Evolutionary conservation across 371 early-diverging fungal species (phyloP), one percentile per base, ranked within the genome.

Genomic region (Nematocida ausubeli): DNA sequence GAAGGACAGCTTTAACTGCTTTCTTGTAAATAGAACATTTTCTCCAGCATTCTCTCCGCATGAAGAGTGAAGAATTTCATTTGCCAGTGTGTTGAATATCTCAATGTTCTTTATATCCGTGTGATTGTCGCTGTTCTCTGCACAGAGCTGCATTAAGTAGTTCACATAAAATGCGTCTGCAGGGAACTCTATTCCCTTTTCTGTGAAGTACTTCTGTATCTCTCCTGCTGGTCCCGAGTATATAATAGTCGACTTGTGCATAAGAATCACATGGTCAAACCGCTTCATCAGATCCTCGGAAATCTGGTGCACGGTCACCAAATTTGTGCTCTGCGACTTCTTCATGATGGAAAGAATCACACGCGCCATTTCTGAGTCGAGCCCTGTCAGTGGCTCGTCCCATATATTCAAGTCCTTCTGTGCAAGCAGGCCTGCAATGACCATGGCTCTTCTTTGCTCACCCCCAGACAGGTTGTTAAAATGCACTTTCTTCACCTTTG

Each of bases 331-430:
- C 22, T 39, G 3, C 5, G 44, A 24, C 19, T 60, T 28, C 65
- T 49, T 44, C 30, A 72, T 72, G 9, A 7, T 30, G 22, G 63
- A 47, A 42, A 72, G 16, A 47, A 34, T 3, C 4, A 30, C 7
- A 14, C 34, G 3, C 12, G 73, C 58, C 7, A 50, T 2, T 49
- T 72, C 65, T 0, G 60, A 58, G 73, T 49, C 58, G 16, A 58
- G 58, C 26, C 73, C 62, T 0, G 51, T 35, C 4, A 72, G 49
- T 2, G 65, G 73, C 70, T 72, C 73, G 24, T 72, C 62, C 73
- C 73, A 72, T 9, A 72, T 64, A 26, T 56, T 60, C 4, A 72
- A 26, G 3, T 58, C 44, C 24, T 58, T 60, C n/a, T 39, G 22
- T 14, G 62, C 7, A 0, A 72, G 65, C 4, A 72, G 28, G 12